A percentile compares a stretch with the other conserved stretches of the same genome.
phyloP scores from a whole-genome alignment of 2,329 filamentous ascomycete genomes.

The Botrytis fragariae region DNA sequence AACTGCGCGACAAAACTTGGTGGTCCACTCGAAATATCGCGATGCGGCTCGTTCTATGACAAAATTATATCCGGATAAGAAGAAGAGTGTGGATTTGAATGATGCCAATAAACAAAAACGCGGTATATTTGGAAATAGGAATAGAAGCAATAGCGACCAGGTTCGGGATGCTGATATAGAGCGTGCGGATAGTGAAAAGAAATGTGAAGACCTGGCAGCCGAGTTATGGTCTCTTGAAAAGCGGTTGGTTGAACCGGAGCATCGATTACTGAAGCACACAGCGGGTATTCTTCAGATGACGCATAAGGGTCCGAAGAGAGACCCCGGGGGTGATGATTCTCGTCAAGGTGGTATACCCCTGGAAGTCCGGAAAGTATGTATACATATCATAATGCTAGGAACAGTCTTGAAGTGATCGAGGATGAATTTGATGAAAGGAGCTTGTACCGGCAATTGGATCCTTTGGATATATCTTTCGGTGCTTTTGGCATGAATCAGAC shows the following conservation, averaged over 20 bases:
- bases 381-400: constrained; percentile 61
- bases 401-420: constrained; percentile 55
- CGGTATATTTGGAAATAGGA: constrained; percentile 47
- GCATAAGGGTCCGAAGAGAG: constrained; percentile 66
- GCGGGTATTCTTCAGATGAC: constrained; percentile 89
- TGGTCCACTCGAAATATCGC: constrained; percentile 88
- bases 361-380: constrained; percentile 77
- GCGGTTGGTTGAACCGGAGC: constrained; percentile 70
- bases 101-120: constrained; percentile 49
- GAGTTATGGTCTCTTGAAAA: constrained; percentile 81
- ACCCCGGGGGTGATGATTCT: constrained; percentile 43
- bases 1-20: constrained; percentile 76
- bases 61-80: constrained; percentile 66
- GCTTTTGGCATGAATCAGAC: constrained; percentile 30
- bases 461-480: constrained; percentile 50
- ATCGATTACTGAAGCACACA: constrained; percentile 80
- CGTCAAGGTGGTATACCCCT: constrained; percentile 59
- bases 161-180: constrained; percentile 66
- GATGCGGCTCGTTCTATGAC: constrained; percentile 88
- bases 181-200: constrained; percentile 68
- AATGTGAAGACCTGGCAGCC: constrained; percentile 79
- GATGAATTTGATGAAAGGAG: constrained; percentile 75
- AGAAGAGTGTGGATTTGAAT: constrained; percentile 47
- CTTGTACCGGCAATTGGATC: constrained; percentile 68
- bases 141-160: constrained; percentile 43